Base-by-base conservation (phyloP, 495 filamentous ascomycete genomes). In the Talaromyces stipitatus region DNA sequence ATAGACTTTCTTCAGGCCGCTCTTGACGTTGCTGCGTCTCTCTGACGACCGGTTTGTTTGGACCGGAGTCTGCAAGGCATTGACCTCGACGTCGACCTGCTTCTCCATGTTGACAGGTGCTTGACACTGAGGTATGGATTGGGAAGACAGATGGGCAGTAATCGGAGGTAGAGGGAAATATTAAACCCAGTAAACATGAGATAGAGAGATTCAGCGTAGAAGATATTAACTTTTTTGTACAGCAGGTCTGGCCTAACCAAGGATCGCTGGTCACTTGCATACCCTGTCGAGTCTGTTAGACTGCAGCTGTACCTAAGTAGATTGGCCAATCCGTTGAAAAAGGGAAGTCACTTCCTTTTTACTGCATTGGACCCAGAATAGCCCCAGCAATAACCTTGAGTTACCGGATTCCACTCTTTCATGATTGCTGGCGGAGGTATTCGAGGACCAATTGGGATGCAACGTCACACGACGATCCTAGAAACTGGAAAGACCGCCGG, bases 1-100 rank as follows among this genome's bases (percentile, higher is more conserved):
- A 32, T 53, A 10, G 11, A 54, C 29, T 52, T 52, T 55, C 33
- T 43, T 43, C 16, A 58, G 27, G 23, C 63, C 47, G 55, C 58
- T 46, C 32, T 10, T 9, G 12, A 55, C 14, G 22, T 55, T 55
- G 24, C 22, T 28, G 10, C 54, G 36, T 43, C 54, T 26, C 3
- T 23, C 33, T 16, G 33, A 33, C 3, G 22, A 18, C 32, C 26
- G 28, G 5, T 24, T 36, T 7, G 28, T 11, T 54, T 33, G 20
- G n/a, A 18, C 14, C 20, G 30, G 11, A 30, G 11, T 38, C 8
- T 54, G 27, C n/a, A 54, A 38, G 14, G 32, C 9, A n/a, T 24
- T 36, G 14, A 24, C 30, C 30, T 54, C 20, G 23, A 38, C 23
- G 22, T 36, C 32, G 20, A 22, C 18, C 51, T 33, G 29, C 29